Base-by-base conservation (phyloP, 768 basidiomycete species). In the Lactarius sp. region DNA sequence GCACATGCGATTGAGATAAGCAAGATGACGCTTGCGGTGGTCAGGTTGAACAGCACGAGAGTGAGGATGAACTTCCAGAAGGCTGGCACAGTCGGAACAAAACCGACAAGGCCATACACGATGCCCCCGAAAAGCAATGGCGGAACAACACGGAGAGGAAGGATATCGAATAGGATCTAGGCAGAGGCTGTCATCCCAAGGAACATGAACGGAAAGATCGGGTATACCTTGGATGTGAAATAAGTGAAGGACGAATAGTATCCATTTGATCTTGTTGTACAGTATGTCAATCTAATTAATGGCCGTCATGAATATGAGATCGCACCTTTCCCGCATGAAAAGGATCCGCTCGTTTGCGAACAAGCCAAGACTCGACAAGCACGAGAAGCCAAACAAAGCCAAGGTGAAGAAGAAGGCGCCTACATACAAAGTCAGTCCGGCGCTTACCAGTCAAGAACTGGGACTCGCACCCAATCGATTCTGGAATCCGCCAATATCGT, bases 11-110 rank as follows among this genome's bases (percentile, higher is more conserved):
- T 92, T 27, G 93, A 95, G 41, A 99, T 78, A 75, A 94, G 82
- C 5, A 99, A 77, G 22, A 98, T 90, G 46, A 96, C 89, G 71
- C 88, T 92, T 34, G 95, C 94, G 1, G 97, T 95, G 1, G 95
- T 91, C 69, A 99, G 76, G 77, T 99, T 99, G 86, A 98, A 98
- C 44, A 99, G 77, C 10, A 99, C 94, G 44, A 99, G 82, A 1
- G 89, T 91, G 68, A 98, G 85, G 78, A 98, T 87, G 79, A 99
- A 98, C 78, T 97, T 98, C 97, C 97, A 98, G 80, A 98, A 98
- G 9, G 83, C 85, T 0, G 85, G 77, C 8, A 98, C 90, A 14
- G 86, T 88, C 2, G 94, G 91, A 10, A 98, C 97, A 52, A 99
- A 85, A 6, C 97, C 97, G 7, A 97, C 93, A 4, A 98, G 85